Evolutionary conservation across 805 yeast species (phyloP), one percentile per base, ranked within the genome.

Genomic region (Lipomyces yamadae): DNA sequence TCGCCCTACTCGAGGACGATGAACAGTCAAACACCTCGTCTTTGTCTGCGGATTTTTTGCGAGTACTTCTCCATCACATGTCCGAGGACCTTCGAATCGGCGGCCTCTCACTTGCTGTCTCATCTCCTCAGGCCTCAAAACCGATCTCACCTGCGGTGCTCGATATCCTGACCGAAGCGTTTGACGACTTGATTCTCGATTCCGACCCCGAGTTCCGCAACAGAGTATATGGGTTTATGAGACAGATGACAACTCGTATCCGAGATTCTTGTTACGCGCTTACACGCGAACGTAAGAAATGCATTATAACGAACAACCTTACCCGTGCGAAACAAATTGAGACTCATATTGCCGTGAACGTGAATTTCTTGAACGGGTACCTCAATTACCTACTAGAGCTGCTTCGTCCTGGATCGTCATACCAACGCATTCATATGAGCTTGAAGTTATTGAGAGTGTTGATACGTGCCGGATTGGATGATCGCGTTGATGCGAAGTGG

Each of bases 141-240:
- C 86, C 86, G 0, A 81, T 93, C 2, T 81, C 85, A 0, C 59
- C 77, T 0, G 75, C 75, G 33, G 79, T 85, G 0, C 84, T 84
- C 64, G 78, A 80, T 0, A 72, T 84, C 0, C 70, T 92, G 0
- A 71, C 76, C 50, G 74, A 79, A 0, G 77, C 82, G 37, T 72
- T 88, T 3, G 84, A 83, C 37, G 77, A 83, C 3, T 81, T 88
- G 68, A 82, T 89, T 65, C 80, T 83, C n/a, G 96, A 90, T 66
- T 80, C 84, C 24, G 86, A 88, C 64, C 81, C 91, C 15, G 93
- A 89, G 67, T 81, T 85, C 0, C 81, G 97, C 73, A 88, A 87
- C 69, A 87, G 85, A 57, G 85, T 90, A 61, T 80, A 81, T 34
- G 86, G 94, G 2, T 73, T 85, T 18, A 77, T 92, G 64, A 83